These are phyloP conservation scores for Trapa incisa DNA, from an alignment of 345 rosid species.

Conservation along the genomic window DNA sequence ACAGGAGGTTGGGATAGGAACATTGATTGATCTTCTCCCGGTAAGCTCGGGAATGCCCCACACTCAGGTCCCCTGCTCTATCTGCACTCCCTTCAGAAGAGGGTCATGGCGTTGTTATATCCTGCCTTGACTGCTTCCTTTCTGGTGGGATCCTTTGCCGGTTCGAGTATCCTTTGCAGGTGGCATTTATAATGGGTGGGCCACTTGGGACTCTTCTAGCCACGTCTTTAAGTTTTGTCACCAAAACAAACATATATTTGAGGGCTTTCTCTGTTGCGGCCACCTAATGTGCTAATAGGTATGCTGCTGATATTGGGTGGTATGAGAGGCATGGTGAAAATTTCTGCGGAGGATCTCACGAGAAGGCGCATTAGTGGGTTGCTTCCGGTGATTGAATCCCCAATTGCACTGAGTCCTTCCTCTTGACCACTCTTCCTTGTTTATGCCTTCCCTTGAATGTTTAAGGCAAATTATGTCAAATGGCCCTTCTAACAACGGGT, in stretches of 20 bases:
- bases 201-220: conserved; percentile 71
- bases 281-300: conserved; percentile 12
- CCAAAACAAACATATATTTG: conserved; percentile 54
- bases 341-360: conserved; percentile 61
- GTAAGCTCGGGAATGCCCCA: conserved; percentile 59
- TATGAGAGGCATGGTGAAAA: conserved; percentile 65
- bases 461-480: no score
- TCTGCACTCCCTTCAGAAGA: conserved; percentile 36
- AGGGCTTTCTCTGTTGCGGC: conserved; percentile 67
- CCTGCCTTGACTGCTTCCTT: conserved; percentile 76
- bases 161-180: conserved; percentile 70
- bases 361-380: conserved; percentile 43
- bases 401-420: background rate
- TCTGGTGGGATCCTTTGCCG: conserved; percentile 68
- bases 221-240: conserved; percentile 54
- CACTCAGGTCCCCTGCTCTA: conserved; percentile 40
- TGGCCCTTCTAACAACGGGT: no score
- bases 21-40: conserved; percentile 52
- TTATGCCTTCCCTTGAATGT: background rate
- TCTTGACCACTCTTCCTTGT: background rate
- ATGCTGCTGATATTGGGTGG: conserved; percentile 18
- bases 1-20: conserved; percentile 84
- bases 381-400: conserved; percentile 39
- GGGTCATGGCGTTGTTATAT: conserved; percentile 57
- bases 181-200: conserved; percentile 61